phyloP scores from a whole-genome alignment of 1,284 basidiomycete species.

The Ceratobasidium sp. region DNA sequence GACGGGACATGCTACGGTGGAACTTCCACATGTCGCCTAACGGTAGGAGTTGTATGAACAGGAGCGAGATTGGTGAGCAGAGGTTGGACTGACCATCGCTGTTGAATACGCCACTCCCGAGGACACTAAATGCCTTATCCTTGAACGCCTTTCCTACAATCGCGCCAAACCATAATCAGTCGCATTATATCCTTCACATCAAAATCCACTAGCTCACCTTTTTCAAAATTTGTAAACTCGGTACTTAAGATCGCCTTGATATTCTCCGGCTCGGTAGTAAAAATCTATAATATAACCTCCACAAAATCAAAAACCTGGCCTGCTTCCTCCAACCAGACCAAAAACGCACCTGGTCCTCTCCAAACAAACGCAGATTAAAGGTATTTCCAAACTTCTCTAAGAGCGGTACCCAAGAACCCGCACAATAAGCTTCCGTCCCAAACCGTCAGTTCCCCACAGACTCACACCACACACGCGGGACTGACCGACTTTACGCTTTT shows the following conservation, averaged over 20 bases:
- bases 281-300: neutral
- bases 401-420: neutral
- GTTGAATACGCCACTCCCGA: conserved; percentile 49
- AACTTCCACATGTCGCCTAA: conserved; percentile 57
- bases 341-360: conserved; percentile 17
- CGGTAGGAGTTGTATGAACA: neutral
- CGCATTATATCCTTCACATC: neutral
- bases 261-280: conserved; percentile 23
- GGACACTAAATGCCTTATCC: conserved; percentile 26
- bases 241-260: conserved; percentile 32
- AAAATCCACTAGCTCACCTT: neutral
- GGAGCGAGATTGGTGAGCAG: neutral
- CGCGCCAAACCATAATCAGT: neutral
- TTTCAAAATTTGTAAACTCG: conserved; percentile 33
- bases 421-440: conserved; percentile 20
- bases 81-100: conserved; percentile 39
- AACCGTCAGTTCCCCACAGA: too few species aligned
- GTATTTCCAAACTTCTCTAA: conserved; percentile 18
- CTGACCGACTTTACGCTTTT: conserved; percentile 13
- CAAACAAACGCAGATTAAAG: conserved; percentile 17
- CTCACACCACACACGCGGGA: neutral
- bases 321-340: neutral
- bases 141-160: neutral
- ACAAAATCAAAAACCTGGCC: neutral
- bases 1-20: conserved; percentile 43